Conservation (phyloP, 306 rosid genomes). For the Begonia masoniana region DNA sequence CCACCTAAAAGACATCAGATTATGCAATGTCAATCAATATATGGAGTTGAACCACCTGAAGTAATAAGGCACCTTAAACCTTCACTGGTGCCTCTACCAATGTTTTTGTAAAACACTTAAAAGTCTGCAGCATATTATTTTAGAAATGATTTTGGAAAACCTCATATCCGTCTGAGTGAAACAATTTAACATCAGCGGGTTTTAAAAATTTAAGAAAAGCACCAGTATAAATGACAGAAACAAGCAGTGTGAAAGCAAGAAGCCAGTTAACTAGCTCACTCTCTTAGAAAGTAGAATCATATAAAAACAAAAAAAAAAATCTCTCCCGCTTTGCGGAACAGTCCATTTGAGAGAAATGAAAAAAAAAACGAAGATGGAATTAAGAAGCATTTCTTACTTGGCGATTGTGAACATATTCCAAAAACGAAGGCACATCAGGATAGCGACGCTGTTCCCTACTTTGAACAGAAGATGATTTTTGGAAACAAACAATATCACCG, state of each 20-base stretch:
- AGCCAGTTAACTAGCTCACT: too few species aligned
- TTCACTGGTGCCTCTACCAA: too few species aligned
- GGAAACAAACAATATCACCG: constrained; percentile 90
- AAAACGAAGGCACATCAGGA: constrained; percentile 87
- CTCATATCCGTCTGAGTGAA: neutral
- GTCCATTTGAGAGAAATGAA: neutral
- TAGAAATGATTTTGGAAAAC: too few species aligned
- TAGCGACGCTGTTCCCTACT: constrained; percentile 45
- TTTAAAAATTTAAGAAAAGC: neutral
- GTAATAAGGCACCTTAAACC: too few species aligned
- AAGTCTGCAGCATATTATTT: too few species aligned
- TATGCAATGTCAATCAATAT: constrained; percentile 7
- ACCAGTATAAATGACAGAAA: neutral
- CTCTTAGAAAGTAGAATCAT: neutral
- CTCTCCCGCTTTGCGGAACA: neutral
- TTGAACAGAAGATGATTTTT: constrained; percentile 45
- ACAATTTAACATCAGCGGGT: neutral
- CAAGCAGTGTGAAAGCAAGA: too few species aligned
- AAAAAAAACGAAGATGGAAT: neutral
- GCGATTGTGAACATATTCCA: constrained; percentile 87
- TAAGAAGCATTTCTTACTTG: constrained; percentile 40
- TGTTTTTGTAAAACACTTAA: too few species aligned
- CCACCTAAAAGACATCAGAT: constrained; percentile 44
- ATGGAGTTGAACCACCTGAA: constrained; percentile 10
- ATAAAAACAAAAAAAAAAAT: neutral